These are phyloP conservation scores for Dipodascopsis uninucleata DNA, from an alignment of 805 yeast genomes.

Conservation along the genomic window DNA sequence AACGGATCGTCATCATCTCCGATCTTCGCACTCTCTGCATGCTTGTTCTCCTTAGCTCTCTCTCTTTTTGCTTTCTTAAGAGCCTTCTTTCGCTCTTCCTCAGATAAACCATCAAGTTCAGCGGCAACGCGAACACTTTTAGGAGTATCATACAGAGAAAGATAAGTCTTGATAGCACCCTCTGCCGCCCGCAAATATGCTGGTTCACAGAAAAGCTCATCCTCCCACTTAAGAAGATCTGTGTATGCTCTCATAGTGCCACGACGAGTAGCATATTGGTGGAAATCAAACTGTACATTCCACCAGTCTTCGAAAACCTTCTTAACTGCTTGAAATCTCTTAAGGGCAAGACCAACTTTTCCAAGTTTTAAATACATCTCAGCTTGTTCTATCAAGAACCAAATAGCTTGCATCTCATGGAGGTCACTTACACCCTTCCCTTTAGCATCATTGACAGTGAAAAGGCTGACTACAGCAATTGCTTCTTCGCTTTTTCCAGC, in stretches of 20 bases:
- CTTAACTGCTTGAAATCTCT: constrained; percentile 66
- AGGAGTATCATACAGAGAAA: constrained; percentile 39
- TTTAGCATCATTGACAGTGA: constrained; percentile 79
- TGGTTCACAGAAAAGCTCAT: constrained; percentile 63
- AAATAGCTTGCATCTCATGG: constrained; percentile 83
- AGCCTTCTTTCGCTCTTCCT: constrained; percentile 34
- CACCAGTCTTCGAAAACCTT: constrained; percentile 61
- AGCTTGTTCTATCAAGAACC: constrained; percentile 84
- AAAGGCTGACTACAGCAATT: constrained; percentile 64
- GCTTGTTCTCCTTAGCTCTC: constrained; percentile 45
- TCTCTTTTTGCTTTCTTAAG: constrained; percentile 41
- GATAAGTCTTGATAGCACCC: constrained; percentile 59
- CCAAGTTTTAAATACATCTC: constrained; percentile 71
- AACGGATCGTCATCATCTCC: constrained; percentile 47
- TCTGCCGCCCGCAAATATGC: constrained; percentile 60
- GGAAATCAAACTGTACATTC: constrained; percentile 91
- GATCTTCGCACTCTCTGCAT: constrained; percentile 33
- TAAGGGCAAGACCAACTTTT: constrained; percentile 67
- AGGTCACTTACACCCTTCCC: constrained; percentile 83
- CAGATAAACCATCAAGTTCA: constrained; percentile 33
- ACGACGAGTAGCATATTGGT: constrained; percentile 81
- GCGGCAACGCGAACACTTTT: constrained; percentile 18
- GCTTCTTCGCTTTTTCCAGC: constrained; percentile 74
- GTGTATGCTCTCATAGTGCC: constrained; percentile 86
- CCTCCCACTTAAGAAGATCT: constrained; percentile 79